A percentile compares a stretch with the other conserved stretches of the same genome.
Conservation (phyloP, 2,329 filamentous ascomycete species). For the Nemania sp. region DNA sequence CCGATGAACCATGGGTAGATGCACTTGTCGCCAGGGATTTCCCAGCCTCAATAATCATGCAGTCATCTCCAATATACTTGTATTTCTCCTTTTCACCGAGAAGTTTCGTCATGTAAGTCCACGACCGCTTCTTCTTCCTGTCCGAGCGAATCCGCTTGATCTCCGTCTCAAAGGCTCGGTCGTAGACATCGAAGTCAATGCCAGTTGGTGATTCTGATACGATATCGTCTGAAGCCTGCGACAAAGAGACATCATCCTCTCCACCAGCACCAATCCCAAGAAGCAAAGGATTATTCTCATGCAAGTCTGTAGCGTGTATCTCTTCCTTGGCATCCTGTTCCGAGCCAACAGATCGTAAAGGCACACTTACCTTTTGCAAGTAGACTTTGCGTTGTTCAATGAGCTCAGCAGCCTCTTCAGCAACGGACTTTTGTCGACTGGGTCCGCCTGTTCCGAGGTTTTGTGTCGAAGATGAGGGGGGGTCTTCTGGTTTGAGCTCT, state of each 20-base stretch:
- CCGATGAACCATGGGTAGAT: slow-evolving; percentile 20
- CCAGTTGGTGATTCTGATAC: slow-evolving; percentile 85
- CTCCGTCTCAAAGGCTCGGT: slow-evolving; percentile 83
- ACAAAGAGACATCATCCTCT: slow-evolving; percentile 46
- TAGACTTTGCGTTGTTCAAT: slow-evolving; percentile 52
- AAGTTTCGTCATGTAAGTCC: slow-evolving; percentile 53
- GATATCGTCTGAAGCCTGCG: slow-evolving; percentile 41
- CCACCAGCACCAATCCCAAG: slow-evolving; percentile 76
- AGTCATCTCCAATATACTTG: slow-evolving; percentile 43
- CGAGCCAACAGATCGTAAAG: slow-evolving; percentile 36
- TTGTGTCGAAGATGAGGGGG: slow-evolving; percentile 15
- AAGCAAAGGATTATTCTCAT: slow-evolving; percentile 65
- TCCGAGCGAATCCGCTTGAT: slow-evolving; percentile 57
- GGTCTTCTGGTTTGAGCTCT: slow-evolving; percentile 17
- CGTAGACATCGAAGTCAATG: slow-evolving; percentile 86
- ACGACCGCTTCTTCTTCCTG: slow-evolving; percentile 42
- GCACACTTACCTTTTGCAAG: slow-evolving; percentile 38
- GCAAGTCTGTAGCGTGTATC: slow-evolving; percentile 62
- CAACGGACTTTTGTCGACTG: slow-evolving; percentile 40
- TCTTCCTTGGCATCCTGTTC: slow-evolving; percentile 29
- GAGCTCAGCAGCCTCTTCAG: slow-evolving; percentile 54
- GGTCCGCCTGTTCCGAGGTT: slow-evolving; percentile 17
- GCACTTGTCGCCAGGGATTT: slow-evolving; percentile 27
- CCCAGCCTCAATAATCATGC: slow-evolving; percentile 43
- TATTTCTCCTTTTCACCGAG: slow-evolving; percentile 50